A percentile compares a stretch with the other conserved stretches of the same genome.
Conservation (phyloP, 805 yeast genomes). For the Kodamaea fukazawae region DNA sequence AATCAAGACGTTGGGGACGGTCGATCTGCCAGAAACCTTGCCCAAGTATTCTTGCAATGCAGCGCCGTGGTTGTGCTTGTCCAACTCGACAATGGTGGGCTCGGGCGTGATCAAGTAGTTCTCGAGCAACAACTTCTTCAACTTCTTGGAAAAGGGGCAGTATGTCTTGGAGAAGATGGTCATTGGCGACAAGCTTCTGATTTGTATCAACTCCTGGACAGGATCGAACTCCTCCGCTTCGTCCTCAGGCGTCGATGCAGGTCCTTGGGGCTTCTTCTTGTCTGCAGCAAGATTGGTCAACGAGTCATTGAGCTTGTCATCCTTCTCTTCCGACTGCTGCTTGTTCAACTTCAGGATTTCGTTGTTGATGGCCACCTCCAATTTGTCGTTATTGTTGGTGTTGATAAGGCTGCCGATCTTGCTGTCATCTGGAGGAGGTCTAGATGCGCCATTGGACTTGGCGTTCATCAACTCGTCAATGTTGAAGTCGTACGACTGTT, state of each 20-base stretch:
- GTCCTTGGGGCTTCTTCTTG: slow-evolving; percentile 1
- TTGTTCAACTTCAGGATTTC: slow-evolving; percentile 26
- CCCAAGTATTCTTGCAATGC: slow-evolving; percentile 73
- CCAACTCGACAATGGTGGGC: slow-evolving; percentile 77
- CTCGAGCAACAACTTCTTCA: slow-evolving; percentile 63
- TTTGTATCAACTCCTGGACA: slow-evolving; percentile 46
- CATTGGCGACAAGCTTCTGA: slow-evolving; percentile 62
- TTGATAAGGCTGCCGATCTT: slow-evolving; percentile 27
- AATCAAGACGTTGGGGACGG: slow-evolving; percentile 88
- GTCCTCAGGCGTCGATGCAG: slow-evolving; percentile 1
- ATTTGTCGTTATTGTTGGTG: slow-evolving; percentile 31
- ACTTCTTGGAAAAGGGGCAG: slow-evolving; percentile 75
- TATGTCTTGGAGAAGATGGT: slow-evolving; percentile 52
- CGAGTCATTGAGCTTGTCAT: slow-evolving; percentile 9
- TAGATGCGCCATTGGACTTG: no score
- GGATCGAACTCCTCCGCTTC: slow-evolving; percentile 28
- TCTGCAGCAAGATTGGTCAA: slow-evolving; percentile 8
- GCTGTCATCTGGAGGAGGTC: neutral
- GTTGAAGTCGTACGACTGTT: slow-evolving; percentile 1
- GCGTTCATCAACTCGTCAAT: no score
- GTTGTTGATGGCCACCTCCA: slow-evolving; percentile 40
- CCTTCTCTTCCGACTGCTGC: slow-evolving; percentile 5
- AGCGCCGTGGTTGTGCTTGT: slow-evolving; percentile 71
- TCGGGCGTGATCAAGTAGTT: slow-evolving; percentile 71
- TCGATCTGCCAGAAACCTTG: slow-evolving; percentile 66